Percentiles rank a stretch among this genome's conserved stretches.
Conservation (phyloP, 768 basidiomycete species). For the Amanita molliuscula region DNA sequence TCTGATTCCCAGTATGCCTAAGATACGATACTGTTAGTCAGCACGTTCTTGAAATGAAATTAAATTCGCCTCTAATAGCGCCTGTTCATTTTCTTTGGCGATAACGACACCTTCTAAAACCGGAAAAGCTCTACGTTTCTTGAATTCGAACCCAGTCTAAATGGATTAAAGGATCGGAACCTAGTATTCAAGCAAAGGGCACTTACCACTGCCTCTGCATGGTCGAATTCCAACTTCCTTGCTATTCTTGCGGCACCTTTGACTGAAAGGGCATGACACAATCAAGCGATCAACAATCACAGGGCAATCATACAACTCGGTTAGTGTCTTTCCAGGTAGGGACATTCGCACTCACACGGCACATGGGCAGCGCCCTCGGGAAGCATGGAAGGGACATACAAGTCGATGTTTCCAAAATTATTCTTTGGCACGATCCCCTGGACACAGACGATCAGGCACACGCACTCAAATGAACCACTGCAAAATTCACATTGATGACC, state of each 20-base stretch:
- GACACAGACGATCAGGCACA: conserved; percentile 2
- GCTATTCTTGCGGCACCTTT: conserved; percentile 88
- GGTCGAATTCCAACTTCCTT: conserved; percentile 76
- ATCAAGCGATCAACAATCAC: conserved; percentile 2
- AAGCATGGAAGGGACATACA: conserved; percentile 93
- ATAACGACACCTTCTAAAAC: conserved; percentile 80
- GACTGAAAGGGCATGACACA: conserved; percentile 29
- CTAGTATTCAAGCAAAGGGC: not conserved
- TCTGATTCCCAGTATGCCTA: conserved; percentile 85
- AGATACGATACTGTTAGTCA: not conserved
- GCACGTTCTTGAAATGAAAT: conserved; percentile 2
- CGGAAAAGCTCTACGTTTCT: conserved; percentile 81
- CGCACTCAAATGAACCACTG: not conserved
- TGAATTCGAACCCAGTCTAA: conserved; percentile 95
- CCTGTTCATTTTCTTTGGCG: conserved; percentile 67
- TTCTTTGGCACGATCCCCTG: conserved; percentile 94
- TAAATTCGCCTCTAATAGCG: conserved; percentile 59
- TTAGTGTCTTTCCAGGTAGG: not conserved
- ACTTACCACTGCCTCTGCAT: conserved; percentile 92
- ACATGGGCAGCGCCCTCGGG: conserved; percentile 81
- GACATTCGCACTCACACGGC: conserved; percentile 58
- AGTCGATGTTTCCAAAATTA: conserved; percentile 92
- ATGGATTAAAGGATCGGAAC: not conserved
- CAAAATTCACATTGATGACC: conserved; percentile 68
- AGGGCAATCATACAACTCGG: not conserved